Evolutionary conservation across 495 filamentous ascomycete species (phyloP).

Genomic region (Penicillium cinerascens): DNA sequence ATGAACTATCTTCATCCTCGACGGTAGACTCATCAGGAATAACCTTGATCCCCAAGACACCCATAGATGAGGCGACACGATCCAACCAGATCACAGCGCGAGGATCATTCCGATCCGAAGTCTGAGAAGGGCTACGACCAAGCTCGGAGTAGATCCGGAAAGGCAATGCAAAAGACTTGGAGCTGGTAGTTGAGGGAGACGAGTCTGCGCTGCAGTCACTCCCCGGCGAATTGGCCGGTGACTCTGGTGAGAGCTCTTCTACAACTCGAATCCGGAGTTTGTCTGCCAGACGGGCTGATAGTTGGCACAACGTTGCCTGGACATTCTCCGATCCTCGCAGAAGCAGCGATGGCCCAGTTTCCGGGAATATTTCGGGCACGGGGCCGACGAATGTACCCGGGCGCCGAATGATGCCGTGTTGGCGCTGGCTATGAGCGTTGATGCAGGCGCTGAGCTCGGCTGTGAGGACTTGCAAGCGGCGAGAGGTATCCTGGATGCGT

Average conservation of each 20-base stretch:
- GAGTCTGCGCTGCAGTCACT: constrained; percentile 13
- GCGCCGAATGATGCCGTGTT: constrained; percentile 24
- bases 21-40: not conserved
- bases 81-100: constrained; percentile 35
- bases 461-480: constrained; percentile 6
- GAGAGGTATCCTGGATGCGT: constrained; percentile 20
- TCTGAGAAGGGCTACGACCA: constrained; percentile 20
- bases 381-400: constrained; percentile 23
- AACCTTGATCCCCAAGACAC: constrained; percentile 24
- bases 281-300: constrained; percentile 13
- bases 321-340: constrained; percentile 27
- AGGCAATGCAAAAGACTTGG: constrained; percentile 13
- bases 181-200: not conserved
- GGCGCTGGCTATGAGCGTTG: constrained; percentile 20
- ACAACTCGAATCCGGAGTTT: constrained; percentile 11
- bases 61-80: constrained; percentile 39
- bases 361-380: constrained; percentile 23
- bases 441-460: constrained; percentile 23
- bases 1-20: not conserved
- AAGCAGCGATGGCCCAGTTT: constrained; percentile 28
- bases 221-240: not conserved
- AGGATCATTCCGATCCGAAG: constrained; percentile 19
- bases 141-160: constrained; percentile 31
- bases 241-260: constrained; percentile 17
- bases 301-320: constrained; percentile 10